phyloP scores from a whole-genome alignment of 2,329 filamentous ascomycete species.

The Calonectria crousiana region DNA sequence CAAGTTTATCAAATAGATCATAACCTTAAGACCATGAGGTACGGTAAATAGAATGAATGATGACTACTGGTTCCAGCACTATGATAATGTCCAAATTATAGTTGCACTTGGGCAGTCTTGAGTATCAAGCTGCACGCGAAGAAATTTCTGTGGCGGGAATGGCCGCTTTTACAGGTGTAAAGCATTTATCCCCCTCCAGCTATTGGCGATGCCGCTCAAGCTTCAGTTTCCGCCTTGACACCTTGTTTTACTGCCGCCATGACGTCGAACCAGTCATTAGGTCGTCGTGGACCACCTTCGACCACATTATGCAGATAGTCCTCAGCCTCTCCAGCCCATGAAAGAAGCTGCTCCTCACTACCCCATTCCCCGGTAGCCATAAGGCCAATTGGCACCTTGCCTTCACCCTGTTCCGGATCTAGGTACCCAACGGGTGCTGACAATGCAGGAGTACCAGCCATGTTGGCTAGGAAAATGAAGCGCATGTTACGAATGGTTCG shows the following conservation, averaged over 20 bases:
- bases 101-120: not conserved
- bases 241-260: conserved; percentile 48
- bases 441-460: conserved; percentile 81
- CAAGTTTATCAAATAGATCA: conserved; percentile 56
- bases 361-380: conserved; percentile 78
- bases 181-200: not conserved
- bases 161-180: not conserved
- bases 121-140: not conserved
- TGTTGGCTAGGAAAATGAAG: conserved; percentile 88
- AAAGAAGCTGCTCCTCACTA: conserved; percentile 71
- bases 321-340: conserved; percentile 71
- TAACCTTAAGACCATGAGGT: too few species aligned
- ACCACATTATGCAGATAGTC: conserved; percentile 63
- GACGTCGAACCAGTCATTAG: conserved; percentile 71
- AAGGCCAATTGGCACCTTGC: conserved; percentile 70
- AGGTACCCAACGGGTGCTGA: conserved; percentile 81
- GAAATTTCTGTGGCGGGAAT: not conserved
- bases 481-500: conserved; percentile 82
- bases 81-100: not conserved
- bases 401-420: conserved; percentile 66
- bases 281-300: conserved; percentile 62
- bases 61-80: not conserved
- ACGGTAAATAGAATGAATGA: not conserved
- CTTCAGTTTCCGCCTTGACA: conserved; percentile 26
- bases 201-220: not conserved